Evolutionary conservation across 148 eudicot genomes (phyloP), one percentile per base, ranked within the genome.

Genomic region (Pharnaceum exiguum): DNA sequence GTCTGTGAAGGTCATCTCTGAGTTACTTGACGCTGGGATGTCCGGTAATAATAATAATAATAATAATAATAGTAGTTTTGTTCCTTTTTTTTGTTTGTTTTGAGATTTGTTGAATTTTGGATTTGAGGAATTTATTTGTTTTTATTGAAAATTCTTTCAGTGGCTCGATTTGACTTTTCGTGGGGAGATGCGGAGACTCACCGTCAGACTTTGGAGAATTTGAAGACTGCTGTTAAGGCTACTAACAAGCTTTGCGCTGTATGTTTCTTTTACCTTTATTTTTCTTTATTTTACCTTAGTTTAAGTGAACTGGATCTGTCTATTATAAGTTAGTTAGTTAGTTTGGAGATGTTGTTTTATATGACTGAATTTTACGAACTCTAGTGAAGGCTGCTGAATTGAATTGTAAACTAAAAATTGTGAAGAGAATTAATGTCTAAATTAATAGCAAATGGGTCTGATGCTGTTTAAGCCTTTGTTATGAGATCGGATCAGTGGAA

Each of bases 131-230:
- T 28, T 39, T 30, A 15, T 38, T 48, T 50, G 22, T 28, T 22
- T 36, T 35, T 59, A 16, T 25, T 17, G 19, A 5, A 29, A 2
- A 38, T 21, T 52, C 56, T 7, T 45, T 35, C 39, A 94, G 96
- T 89, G 30, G 99, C 95, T 51, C 81, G 99, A 70, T 94, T 94
- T 70, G 99, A 94, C 57, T 88, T 88, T 75, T 94, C 96, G 5
- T 89, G 80, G 96, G 91, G 89, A 57, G 85, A 83, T n/a, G 59
- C 85, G 19, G 85, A 75, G 44, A 77, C 66, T 72, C 99, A 93
- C 51, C 95, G 88, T 35, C 79, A 75, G 69, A 94, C 99, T 37
- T 76, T 94, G 73, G 91, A 86, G 56, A 94, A 89, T 68, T 57
- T 94, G 87, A 94, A 71, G 81, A 32, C 60, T 4, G 91, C 99